Evolutionary conservation across 108 stramenopile genomes (phyloP).

Genomic region (Cylindrotheca closterium): DNA sequence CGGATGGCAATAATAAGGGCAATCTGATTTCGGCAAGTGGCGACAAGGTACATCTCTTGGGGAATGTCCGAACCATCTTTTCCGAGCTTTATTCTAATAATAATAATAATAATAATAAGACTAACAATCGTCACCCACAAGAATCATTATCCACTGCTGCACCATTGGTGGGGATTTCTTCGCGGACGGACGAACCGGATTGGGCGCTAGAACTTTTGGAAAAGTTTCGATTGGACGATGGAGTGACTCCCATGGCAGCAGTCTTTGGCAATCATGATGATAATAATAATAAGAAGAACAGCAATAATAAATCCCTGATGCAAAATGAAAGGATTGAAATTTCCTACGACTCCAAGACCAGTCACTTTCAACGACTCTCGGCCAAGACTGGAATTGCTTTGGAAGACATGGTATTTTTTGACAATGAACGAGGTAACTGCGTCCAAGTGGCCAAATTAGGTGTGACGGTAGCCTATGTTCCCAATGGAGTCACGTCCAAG

Average conservation of each 20-base stretch:
- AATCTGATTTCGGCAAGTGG: constrained; percentile 5
- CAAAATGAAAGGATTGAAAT: constrained; percentile 56
- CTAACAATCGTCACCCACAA: too few species aligned
- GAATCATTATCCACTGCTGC: too few species aligned
- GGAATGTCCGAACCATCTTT: constrained; percentile 23
- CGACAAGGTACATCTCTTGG: constrained; percentile 27
- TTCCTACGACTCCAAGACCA: constrained; percentile 43
- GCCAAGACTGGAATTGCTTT: constrained; percentile 45
- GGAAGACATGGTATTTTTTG: constrained; percentile 84
- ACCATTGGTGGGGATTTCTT: constrained; percentile 49
- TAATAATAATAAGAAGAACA: too few species aligned
- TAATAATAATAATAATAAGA: too few species aligned
- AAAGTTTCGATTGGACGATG: constrained; percentile 42
- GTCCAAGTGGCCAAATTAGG: constrained; percentile 54
- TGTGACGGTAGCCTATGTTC: constrained; percentile 69
- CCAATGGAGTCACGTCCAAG: constrained; percentile 53
- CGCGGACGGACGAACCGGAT: constrained; percentile 65
- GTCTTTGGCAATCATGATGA: too few species aligned
- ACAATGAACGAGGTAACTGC: constrained; percentile 81
- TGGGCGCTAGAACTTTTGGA: constrained; percentile 66
- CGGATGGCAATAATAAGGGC: neutral
- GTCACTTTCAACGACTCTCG: constrained; percentile 61
- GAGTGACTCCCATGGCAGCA: constrained; percentile 16
- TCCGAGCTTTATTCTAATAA: constrained; percentile 14
- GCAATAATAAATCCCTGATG: too few species aligned